phyloP scores from a whole-genome alignment of 257 asterid species.

The Rauvolfia tetraphylla region DNA sequence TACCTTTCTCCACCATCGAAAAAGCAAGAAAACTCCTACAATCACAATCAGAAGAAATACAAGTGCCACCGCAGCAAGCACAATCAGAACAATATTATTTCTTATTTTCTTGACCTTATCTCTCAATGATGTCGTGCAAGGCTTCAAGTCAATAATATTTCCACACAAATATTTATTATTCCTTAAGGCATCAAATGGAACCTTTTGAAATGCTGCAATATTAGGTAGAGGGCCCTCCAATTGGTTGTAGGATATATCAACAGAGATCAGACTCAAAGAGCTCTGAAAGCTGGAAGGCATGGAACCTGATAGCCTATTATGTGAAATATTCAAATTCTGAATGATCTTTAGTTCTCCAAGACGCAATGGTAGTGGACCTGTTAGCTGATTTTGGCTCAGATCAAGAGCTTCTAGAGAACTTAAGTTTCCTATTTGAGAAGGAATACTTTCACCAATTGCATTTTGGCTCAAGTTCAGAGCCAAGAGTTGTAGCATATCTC shows the following conservation, averaged over 20 bases:
- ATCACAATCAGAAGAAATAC: slow-evolving; percentile 14
- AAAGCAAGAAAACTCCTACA: slow-evolving; percentile 4
- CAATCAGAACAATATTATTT: slow-evolving; percentile 5
- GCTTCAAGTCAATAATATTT: slow-evolving; percentile 21
- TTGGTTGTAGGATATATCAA: slow-evolving; percentile 34
- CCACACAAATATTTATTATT: slow-evolving; percentile 33
- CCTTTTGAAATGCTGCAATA: slow-evolving; percentile 22
- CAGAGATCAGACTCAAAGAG: slow-evolving; percentile 20
- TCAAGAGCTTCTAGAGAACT: slow-evolving; percentile 23
- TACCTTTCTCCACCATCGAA: not conserved
- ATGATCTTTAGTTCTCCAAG: slow-evolving; percentile 15
- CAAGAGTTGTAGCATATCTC: slow-evolving; percentile 19
- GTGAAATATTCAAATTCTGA: slow-evolving; percentile 30
- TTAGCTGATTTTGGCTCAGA: slow-evolving; percentile 29
- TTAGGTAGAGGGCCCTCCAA: slow-evolving; percentile 34
- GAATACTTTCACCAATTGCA: slow-evolving; percentile 18
- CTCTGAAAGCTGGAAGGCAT: slow-evolving; percentile 23
- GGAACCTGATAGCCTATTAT: slow-evolving; percentile 29
- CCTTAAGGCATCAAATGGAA: slow-evolving; percentile 20
- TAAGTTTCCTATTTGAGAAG: slow-evolving; percentile 27
- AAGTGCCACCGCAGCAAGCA: slow-evolving; percentile 6
- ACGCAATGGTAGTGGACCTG: slow-evolving; percentile 25
- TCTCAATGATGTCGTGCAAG: slow-evolving; percentile 12
- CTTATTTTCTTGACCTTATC: not conserved
- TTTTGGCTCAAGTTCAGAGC: slow-evolving; percentile 28